Base-by-base conservation (phyloP, 2,329 filamentous ascomycete genomes). In the Sordariomycetes sp. region DNA sequence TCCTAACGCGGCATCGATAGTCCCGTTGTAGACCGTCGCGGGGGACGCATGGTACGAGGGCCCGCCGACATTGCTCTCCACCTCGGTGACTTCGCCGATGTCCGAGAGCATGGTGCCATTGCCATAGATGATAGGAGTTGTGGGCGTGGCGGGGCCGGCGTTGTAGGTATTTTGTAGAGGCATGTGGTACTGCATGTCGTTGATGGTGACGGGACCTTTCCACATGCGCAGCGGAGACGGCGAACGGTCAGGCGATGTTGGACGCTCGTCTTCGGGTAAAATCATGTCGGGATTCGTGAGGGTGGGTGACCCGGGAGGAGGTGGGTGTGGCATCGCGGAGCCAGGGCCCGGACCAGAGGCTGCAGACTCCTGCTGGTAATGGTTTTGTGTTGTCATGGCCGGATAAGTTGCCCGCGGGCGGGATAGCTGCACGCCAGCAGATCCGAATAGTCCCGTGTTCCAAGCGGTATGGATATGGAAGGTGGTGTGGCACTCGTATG, bases 201-300 rank as follows among this genome's bases (percentile, higher is more conserved):
- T 64, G n/a, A 61, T 53, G 24, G 68, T 65, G 58, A 79, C 74
- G 12, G 72, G 64, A 63, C 74, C 75, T 62, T 77, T 78, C 80
- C 80, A 81, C 69, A 77, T 73, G 63, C 70, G 72, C n/a, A 81
- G 65, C 34, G 76, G 73, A 65, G 79, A 76, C 60, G 78, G 77
- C 59, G 79, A 74, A 67, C 73, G 71, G 66, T 76, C 67, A 67
- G 78, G 74, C 68, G 78, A 76, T 67, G 80, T 72, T 69, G 76
- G 69, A 70, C 76, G 63, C 69, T 80, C 68, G 69, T 78, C 79
- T 63, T 84, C 82, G 61, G 92, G 92, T 57, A 97, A 76, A 66
- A 97, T 96, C 90, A 96, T 92, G 70, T 96, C 92, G 57, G 91
- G 90, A 71, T 96, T 95, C 59, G 90, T 95, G 66, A 97, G 76